Evolutionary conservation across 1,284 basidiomycete genomes (phyloP), one percentile per base, ranked within the genome.

Genomic region (Mrakiaceae sp.): DNA sequence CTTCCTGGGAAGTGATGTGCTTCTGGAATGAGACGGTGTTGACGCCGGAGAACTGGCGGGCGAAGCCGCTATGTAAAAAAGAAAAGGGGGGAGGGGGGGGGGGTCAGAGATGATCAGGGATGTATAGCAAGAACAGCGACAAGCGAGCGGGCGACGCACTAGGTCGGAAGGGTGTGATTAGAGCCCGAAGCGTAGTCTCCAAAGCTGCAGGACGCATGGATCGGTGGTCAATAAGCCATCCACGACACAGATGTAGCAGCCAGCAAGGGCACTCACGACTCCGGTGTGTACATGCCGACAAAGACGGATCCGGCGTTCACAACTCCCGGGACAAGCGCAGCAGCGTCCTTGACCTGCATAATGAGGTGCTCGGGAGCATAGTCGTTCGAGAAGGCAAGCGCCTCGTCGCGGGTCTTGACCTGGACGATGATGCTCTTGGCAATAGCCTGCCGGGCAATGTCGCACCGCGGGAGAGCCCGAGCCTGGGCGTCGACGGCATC

Each of bases 101-200:
- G 4, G 53, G 52, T 54, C 52, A 54, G 52, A 5, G 8, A 16
- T 16, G 51, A 16, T 16, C 8, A 3, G n/a, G 51, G 14, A 52
- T 8, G 51, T 6, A 52, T 6, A 52, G 14, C 14, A 9, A 11
- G 3, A 3, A 14, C 4, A 7, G 6, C 11, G 10, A 57, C 5
- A 43, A n/a, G 27, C 27, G 27, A 27, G 27, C 27, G 27, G 27
- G 27, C 27, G 27, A 27, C 27, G 27, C 27, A 27, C 27, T 27
- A 27, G 27, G 27, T 27, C 27, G 43, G 76, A 16, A 78, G 81
- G 0, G 95, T 97, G 80, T 99, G 96, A 77, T 99, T 99, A 8
- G 96, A 98, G 39, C 96, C 96, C 0, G 90, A 94, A 3, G 96
- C 96, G 72, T 98, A 98, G 76, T 99, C 96, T 48, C 96, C 96